phyloP scores from a whole-genome alignment of 805 yeast genomes.

The Candida michaelii region DNA sequence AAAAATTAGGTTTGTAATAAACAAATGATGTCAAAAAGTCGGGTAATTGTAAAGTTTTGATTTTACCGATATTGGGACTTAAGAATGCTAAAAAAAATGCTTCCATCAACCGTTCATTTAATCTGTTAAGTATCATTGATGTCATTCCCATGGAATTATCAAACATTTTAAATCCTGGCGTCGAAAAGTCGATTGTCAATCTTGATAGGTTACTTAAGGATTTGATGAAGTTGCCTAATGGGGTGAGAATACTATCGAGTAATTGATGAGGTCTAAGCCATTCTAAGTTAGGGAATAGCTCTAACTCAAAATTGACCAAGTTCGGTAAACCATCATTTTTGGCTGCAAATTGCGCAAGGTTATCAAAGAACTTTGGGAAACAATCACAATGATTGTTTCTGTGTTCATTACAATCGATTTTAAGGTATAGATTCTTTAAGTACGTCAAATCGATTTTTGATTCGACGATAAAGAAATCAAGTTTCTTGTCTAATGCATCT shows the following conservation, averaged over 20 bases:
- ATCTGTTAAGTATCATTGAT: slow-evolving; percentile 26
- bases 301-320: slow-evolving; percentile 28
- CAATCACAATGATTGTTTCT: slow-evolving; percentile 25
- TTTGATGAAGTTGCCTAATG: slow-evolving; percentile 30
- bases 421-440: slow-evolving; percentile 25
- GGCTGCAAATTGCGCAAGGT: slow-evolving; percentile 22
- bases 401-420: slow-evolving; percentile 32
- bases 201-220: slow-evolving; percentile 23
- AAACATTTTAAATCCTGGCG: slow-evolving; percentile 39
- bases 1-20: slow-evolving; percentile 37
- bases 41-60: slow-evolving; percentile 29
- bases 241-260: slow-evolving; percentile 28
- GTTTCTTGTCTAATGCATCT: slow-evolving; percentile 18
- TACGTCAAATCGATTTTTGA: slow-evolving; percentile 25
- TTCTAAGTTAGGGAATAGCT: slow-evolving; percentile 31
- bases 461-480: slow-evolving; percentile 21
- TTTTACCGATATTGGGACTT: slow-evolving; percentile 14
- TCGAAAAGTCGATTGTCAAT: slow-evolving; percentile 31
- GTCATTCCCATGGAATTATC: slow-evolving; percentile 31
- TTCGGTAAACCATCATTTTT: slow-evolving; percentile 30
- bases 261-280: slow-evolving; percentile 38
- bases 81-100: slow-evolving; percentile 33
- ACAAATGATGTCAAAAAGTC: slow-evolving; percentile 38
- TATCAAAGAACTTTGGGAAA: slow-evolving; percentile 26
- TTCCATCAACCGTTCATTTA: slow-evolving; percentile 35